Conservation (phyloP, 2,329 filamentous ascomycete species). For the Aspergillus puulaauensis region DNA sequence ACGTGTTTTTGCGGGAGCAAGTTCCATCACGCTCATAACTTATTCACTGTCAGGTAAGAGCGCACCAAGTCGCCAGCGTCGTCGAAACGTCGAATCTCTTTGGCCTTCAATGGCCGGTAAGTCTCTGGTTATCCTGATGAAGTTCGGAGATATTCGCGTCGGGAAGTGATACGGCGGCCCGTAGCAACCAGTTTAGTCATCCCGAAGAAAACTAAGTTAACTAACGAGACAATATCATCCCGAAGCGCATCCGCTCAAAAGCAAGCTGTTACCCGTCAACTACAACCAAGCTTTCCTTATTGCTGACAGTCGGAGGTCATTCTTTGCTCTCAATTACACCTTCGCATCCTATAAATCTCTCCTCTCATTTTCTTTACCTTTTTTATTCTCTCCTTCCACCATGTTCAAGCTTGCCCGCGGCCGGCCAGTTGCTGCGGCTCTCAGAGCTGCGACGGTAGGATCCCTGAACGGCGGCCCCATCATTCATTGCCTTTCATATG, state of each 20-base stretch:
- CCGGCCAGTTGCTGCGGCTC: slow-evolving; percentile 70
- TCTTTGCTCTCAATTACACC: slow-evolving; percentile 10
- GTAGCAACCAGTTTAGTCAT: slow-evolving; percentile 27
- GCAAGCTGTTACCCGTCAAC: slow-evolving; percentile 35
- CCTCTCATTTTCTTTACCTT: slow-evolving; percentile 19
- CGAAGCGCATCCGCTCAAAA: slow-evolving; percentile 31
- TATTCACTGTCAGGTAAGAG: neutral
- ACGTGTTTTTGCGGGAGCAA: neutral
- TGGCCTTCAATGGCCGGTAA: neutral
- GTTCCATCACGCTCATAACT: neutral
- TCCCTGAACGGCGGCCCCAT: slow-evolving; percentile 15
- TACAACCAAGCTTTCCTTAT: slow-evolving; percentile 8
- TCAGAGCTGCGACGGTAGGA: slow-evolving; percentile 75
- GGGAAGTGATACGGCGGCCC: slow-evolving; percentile 17
- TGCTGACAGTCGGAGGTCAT: slow-evolving; percentile 17
- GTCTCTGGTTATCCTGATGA: neutral
- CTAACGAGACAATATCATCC: slow-evolving; percentile 23
- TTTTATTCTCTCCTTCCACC: slow-evolving; percentile 36
- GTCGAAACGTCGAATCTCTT: neutral
- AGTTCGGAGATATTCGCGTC: slow-evolving; percentile 35
- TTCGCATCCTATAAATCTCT: slow-evolving; percentile 15
- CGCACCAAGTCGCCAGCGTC: neutral
- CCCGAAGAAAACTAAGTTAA: slow-evolving; percentile 22
- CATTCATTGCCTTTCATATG: neutral
- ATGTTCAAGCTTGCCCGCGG: slow-evolving; percentile 91